A percentile compares a stretch with the other conserved stretches of the same genome.
Evolutionary conservation across 2,329 filamentous ascomycete genomes (phyloP).

Genomic region (Penicillium sp.): DNA sequence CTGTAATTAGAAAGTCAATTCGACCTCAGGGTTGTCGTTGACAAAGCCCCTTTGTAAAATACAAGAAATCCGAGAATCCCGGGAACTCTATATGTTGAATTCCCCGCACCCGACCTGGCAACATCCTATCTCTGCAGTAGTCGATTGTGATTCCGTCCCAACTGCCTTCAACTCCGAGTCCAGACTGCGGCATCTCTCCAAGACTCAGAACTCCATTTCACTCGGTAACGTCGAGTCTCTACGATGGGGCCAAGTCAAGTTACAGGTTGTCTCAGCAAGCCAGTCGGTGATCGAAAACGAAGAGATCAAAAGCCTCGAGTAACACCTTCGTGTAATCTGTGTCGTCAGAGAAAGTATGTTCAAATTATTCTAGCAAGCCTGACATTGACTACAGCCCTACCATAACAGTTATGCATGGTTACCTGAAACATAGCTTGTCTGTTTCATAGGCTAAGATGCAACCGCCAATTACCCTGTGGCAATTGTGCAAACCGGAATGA

Average conservation of each 20-base stretch:
- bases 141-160: not conserved
- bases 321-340: not conserved
- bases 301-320: not conserved
- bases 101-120: not conserved
- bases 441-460: constrained; percentile 23
- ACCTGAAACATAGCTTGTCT: not conserved
- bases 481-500: constrained; percentile 21
- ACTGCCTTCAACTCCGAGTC: not conserved
- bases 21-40: not conserved
- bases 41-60: not conserved
- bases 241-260: not conserved
- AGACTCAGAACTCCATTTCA: too few relatives aligned
- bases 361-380: not conserved
- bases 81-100: too few relatives aligned
- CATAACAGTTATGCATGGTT: not conserved
- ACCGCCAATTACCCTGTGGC: constrained; percentile 25
- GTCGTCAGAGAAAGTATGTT: not conserved
- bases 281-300: not conserved
- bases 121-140: not conserved
- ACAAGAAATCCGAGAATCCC: not conserved
- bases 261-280: not conserved
- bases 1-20: too few relatives aligned
- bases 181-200: not conserved
- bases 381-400: too few relatives aligned
- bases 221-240: too few relatives aligned